Evolutionary conservation across 2,329 filamentous ascomycete species (phyloP).

Genomic region (Dothistroma septosporum): DNA sequence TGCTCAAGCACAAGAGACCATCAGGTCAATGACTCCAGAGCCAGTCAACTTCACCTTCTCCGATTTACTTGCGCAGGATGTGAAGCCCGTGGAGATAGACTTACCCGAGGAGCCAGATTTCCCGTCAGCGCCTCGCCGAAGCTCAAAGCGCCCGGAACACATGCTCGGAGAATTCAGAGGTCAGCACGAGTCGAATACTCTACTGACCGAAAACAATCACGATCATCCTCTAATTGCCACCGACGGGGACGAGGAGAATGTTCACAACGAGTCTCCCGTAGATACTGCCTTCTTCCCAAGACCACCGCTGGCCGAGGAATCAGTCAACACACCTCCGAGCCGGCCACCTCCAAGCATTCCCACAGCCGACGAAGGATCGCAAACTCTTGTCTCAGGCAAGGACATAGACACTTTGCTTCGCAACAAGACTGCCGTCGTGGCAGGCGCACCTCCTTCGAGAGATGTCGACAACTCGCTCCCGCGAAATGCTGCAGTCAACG

Average conservation of each 20-base stretch:
- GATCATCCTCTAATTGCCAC: neutral
- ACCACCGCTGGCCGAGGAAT: conserved; percentile 13
- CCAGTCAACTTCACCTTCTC: conserved; percentile 18
- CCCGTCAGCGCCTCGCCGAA: conserved; percentile 16
- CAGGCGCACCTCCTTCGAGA: conserved; percentile 6
- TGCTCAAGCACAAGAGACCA: neutral
- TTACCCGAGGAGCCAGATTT: conserved; percentile 5
- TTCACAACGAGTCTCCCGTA: neutral
- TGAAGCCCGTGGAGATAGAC: conserved; percentile 14
- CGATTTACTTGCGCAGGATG: conserved; percentile 22
- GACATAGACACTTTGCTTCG: conserved; percentile 73
- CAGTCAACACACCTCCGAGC: conserved; percentile 11
- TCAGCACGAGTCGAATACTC: conserved; percentile 8
- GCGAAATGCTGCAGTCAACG: conserved; percentile 9
- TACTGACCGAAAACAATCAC: conserved; percentile 18
- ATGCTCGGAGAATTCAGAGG: conserved; percentile 5
- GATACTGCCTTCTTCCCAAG: conserved; percentile 4
- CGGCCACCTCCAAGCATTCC: conserved; percentile 14
- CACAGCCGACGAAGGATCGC: conserved; percentile 64
- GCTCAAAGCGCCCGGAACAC: conserved; percentile 18
- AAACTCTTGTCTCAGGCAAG: conserved; percentile 78
- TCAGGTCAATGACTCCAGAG: neutral
- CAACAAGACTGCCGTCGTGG: conserved; percentile 40
- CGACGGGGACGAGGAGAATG: conserved; percentile 10
- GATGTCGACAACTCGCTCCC: conserved; percentile 22